These are phyloP conservation scores for Populus trichocarpa DNA, from an alignment of 441 rosid genomes.

Conservation along the genomic window DNA sequence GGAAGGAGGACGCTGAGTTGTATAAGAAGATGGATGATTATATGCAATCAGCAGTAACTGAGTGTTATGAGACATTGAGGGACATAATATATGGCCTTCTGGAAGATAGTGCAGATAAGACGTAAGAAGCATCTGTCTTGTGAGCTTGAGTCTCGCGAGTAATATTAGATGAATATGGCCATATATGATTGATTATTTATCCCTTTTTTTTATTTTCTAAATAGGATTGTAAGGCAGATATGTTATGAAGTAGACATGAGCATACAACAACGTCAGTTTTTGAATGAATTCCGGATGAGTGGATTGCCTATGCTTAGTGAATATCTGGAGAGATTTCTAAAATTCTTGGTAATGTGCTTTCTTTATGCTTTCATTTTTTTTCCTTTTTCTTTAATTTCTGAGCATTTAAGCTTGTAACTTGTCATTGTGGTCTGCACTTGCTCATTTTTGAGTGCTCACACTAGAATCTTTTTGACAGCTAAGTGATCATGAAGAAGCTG, in stretches of 20 bases:
- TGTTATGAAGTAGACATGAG: conserved; percentile 54
- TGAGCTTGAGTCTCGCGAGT: conserved; percentile 3
- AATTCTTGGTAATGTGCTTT: no score
- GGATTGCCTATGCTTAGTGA: conserved; percentile 62
- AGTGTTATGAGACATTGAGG: conserved; percentile 78
- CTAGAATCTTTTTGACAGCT: no score
- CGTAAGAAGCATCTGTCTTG: conserved; percentile 38
- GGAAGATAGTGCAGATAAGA: conserved; percentile 62
- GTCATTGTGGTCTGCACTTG: no score
- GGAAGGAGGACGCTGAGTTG: conserved; percentile 66
- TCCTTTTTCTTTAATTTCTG: no score
- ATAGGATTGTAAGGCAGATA: conserved; percentile 57
- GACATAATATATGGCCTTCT: conserved; percentile 62
- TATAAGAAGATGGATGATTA: conserved; percentile 87
- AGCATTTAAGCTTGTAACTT: no score
- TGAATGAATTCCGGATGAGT: conserved; percentile 59
- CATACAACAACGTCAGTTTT: conserved; percentile 49
- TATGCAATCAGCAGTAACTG: conserved; percentile 76
- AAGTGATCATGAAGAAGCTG: no score
- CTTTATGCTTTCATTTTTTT: no score
- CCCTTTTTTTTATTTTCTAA: conserved; percentile 9
- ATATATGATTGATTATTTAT: neutral
- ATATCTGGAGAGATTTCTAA: conserved; percentile 58
- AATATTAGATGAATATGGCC: neutral
- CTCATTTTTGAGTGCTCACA: no score